Conservation (phyloP, 1,139 yeast species). For the Pichia sp. region DNA sequence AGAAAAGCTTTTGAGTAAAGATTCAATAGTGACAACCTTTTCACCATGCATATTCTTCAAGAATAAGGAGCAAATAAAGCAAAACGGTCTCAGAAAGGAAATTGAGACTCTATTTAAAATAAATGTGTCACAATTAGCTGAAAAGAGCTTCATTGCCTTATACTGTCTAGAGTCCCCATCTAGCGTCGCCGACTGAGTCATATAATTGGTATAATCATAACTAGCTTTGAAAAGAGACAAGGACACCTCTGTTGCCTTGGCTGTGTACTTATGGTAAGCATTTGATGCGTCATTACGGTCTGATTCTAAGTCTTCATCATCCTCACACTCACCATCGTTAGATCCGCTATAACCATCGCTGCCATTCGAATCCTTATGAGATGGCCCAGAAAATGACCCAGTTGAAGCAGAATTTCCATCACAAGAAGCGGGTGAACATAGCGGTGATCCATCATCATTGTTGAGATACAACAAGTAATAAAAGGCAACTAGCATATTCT, state of each 20-base stretch:
- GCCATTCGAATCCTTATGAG: background rate
- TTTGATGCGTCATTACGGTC: background rate
- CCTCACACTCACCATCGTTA: background rate
- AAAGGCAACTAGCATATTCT: slow-evolving; percentile 18
- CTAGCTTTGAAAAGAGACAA: slow-evolving; percentile 25
- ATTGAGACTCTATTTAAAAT: slow-evolving; percentile 20
- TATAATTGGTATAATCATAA: slow-evolving; percentile 22
- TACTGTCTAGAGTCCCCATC: slow-evolving; percentile 14
- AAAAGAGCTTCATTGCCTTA: slow-evolving; percentile 19
- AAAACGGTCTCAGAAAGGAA: slow-evolving; percentile 17
- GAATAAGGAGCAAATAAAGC: slow-evolving; percentile 25
- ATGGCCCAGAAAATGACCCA: background rate
- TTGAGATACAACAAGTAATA: slow-evolving; percentile 26
- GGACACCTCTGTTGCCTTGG: slow-evolving; percentile 27
- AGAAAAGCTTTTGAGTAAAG: slow-evolving; percentile 18
- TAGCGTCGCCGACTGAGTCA: slow-evolving; percentile 18
- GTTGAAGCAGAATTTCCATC: background rate
- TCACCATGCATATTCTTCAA: slow-evolving; percentile 20
- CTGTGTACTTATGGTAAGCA: slow-evolving; percentile 14
- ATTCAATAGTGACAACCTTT: slow-evolving; percentile 15
- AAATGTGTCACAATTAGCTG: slow-evolving; percentile 23
- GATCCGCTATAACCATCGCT: background rate
- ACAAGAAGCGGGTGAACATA: no score
- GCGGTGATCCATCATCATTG: slow-evolving; percentile 4
- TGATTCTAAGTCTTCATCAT: background rate